Percentiles rank a stretch among this genome's conserved stretches.
Evolutionary conservation across 1,139 yeast genomes (phyloP).

Genomic region (Scheffersomyces parashehatae): DNA sequence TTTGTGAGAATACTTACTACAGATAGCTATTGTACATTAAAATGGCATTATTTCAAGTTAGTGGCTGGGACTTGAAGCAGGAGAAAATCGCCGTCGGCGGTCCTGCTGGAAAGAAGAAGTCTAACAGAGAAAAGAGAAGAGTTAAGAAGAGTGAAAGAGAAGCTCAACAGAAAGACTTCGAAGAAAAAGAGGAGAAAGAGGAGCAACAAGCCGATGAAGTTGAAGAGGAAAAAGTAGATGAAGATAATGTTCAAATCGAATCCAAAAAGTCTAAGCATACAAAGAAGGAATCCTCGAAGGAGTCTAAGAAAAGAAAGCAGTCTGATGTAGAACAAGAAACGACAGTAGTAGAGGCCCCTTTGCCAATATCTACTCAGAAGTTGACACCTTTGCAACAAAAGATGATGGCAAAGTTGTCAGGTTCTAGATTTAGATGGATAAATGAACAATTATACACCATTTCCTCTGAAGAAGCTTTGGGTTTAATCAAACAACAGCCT

Average conservation of each 20-base stretch:
- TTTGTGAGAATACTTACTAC: too few species aligned
- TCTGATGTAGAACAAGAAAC: not conserved
- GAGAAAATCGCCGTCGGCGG: conserved; percentile 52
- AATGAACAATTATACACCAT: conserved; percentile 92
- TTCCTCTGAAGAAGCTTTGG: conserved; percentile 73
- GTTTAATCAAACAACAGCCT: conserved; percentile 77
- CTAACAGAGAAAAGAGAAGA: conserved; percentile 32
- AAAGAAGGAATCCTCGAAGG: conserved; percentile 9
- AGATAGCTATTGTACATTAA: conserved; percentile 1
- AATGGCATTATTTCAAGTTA: conserved; percentile 77
- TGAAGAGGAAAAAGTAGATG: conserved; percentile 15
- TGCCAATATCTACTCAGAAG: conserved; percentile 33
- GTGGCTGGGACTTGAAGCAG: conserved; percentile 75
- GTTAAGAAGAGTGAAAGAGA: conserved; percentile 29
- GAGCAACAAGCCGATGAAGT: conserved; percentile 8
- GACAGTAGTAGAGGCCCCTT: conserved; percentile 14
- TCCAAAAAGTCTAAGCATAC: conserved; percentile 5
- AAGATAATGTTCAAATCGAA: conserved; percentile 6
- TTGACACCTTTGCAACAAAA: conserved; percentile 91
- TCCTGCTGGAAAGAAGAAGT: conserved; percentile 28
- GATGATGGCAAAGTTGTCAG: conserved; percentile 92
- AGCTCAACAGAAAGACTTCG: conserved; percentile 22
- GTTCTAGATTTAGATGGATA: conserved; percentile 96
- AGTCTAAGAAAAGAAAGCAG: conserved; percentile 1
- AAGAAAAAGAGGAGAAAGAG: conserved; percentile 5